A percentile compares a stretch with the other conserved stretches of the same genome.
Evolutionary conservation across 139 green algal species (phyloP).

Genomic region (Volvox africanus): DNA sequence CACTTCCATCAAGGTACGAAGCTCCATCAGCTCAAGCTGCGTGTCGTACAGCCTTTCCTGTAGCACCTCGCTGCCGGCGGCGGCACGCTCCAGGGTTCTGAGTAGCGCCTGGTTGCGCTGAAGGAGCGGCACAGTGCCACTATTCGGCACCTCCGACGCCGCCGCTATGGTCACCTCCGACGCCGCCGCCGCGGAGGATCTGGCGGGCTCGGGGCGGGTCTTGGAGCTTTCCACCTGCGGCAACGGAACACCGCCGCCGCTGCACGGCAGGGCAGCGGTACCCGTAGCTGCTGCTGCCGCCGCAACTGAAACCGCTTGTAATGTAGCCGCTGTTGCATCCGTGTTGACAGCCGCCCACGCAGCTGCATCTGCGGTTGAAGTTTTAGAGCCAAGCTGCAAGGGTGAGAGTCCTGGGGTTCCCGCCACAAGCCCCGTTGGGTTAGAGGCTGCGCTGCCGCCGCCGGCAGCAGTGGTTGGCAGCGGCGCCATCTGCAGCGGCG

Average conservation of each 20-base stretch:
- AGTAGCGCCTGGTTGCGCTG: conserved; percentile 20
- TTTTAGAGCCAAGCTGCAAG: too few relatives aligned
- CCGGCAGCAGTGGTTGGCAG: not conserved
- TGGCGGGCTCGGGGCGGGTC: not conserved
- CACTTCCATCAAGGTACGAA: not conserved
- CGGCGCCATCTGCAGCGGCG: not conserved
- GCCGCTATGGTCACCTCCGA: not conserved
- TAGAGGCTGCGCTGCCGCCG: not conserved
- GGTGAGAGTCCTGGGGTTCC: too few relatives aligned
- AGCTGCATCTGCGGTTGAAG: too few relatives aligned
- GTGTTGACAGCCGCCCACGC: too few relatives aligned
- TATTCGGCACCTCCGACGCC: not conserved
- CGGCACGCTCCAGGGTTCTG: conserved; percentile 20
- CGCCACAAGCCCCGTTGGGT: too few relatives aligned
- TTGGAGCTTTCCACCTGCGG: too few relatives aligned
- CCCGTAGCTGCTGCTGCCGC: conserved; percentile 6
- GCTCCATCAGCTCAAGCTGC: conserved; percentile 31
- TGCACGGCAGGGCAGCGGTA: too few relatives aligned
- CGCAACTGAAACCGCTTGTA: not conserved
- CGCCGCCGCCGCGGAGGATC: not conserved
- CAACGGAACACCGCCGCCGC: not conserved
- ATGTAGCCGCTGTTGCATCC: too few relatives aligned
- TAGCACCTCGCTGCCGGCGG: conserved; percentile 24
- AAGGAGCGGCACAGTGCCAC: not conserved
- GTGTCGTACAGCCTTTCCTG: conserved; percentile 17